A percentile compares a stretch with the other conserved stretches of the same genome.
These are phyloP conservation scores for Botrytis fragariae DNA, from an alignment of 2,329 filamentous ascomycete genomes.

Conservation along the genomic window DNA sequence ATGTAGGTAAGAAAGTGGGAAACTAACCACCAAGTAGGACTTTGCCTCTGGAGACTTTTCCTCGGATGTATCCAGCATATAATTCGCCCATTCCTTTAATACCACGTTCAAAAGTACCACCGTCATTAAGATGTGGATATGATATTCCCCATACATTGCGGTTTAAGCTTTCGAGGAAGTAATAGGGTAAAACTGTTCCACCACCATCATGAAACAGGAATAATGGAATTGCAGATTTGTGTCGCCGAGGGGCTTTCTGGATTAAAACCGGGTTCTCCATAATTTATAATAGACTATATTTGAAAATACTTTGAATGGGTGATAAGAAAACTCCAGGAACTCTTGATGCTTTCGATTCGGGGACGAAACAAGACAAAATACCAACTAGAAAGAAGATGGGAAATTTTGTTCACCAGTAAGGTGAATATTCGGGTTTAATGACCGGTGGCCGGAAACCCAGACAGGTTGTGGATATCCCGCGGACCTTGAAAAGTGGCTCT, in stretches of 20 bases:
- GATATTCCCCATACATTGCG: conserved; percentile 15
- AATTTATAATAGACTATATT: neutral
- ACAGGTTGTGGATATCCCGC: neutral
- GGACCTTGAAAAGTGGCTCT: neutral
- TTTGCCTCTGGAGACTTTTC: conserved; percentile 11
- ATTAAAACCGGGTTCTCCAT: conserved; percentile 11
- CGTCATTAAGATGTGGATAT: conserved; percentile 14
- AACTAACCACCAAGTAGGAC: conserved; percentile 14
- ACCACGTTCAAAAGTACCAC: neutral
- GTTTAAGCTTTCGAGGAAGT: conserved; percentile 15
- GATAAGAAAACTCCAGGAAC: neutral
- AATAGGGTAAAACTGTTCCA: conserved; percentile 10
- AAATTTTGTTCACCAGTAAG: neutral
- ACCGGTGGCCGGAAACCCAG: neutral
- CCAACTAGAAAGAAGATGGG: neutral
- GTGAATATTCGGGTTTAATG: neutral
- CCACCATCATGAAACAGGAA: conserved; percentile 17
- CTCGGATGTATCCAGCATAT: conserved; percentile 9
- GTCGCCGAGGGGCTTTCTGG: conserved; percentile 3
- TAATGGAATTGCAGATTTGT: conserved; percentile 13
- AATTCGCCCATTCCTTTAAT: conserved; percentile 12
- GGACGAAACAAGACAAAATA: neutral
- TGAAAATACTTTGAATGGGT: neutral
- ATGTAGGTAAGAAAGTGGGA: neutral
- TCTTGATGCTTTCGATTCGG: neutral